Evolutionary conservation across 2,329 filamentous ascomycete genomes (phyloP).

Genomic region (Cordyceps farinosa): DNA sequence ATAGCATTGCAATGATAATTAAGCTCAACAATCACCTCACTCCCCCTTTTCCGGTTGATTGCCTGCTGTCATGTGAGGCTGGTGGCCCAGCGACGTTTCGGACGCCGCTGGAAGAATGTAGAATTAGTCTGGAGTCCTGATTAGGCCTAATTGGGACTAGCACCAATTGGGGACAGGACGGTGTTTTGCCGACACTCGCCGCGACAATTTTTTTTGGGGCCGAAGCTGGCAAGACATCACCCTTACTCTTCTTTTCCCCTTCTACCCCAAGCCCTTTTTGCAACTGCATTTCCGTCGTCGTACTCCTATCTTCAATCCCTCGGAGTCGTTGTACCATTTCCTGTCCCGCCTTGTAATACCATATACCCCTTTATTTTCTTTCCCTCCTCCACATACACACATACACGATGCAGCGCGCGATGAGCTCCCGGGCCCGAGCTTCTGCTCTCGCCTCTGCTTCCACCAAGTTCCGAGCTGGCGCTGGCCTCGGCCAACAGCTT

Average conservation of each 20-base stretch:
- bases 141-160: slow-evolving; percentile 6
- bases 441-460: slow-evolving; percentile 72
- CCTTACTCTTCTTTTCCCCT: slow-evolving; percentile 21
- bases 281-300: slow-evolving; percentile 18
- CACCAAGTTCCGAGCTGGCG: slow-evolving; percentile 59
- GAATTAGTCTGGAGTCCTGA: slow-evolving; percentile 8
- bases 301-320: slow-evolving; percentile 16
- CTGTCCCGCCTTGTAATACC: slow-evolving; percentile 25
- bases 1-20: slow-evolving; percentile 8
- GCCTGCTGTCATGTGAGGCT: neutral
- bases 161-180: slow-evolving; percentile 22
- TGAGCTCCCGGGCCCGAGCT: slow-evolving; percentile 75
- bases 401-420: slow-evolving; percentile 87
- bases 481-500: slow-evolving; percentile 77
- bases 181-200: slow-evolving; percentile 39
- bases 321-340: slow-evolving; percentile 15
- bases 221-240: slow-evolving; percentile 18
- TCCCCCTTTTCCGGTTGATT: neutral
- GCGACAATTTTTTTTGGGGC: slow-evolving; percentile 41
- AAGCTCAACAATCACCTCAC: neutral
- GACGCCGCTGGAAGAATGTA: slow-evolving; percentile 16
- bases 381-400: slow-evolving; percentile 30
- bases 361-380: slow-evolving; percentile 28
- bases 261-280: slow-evolving; percentile 20
- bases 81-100: neutral